Evolutionary conservation across 306 rosid species (phyloP).

Genomic region (Calophaca sinica): DNA sequence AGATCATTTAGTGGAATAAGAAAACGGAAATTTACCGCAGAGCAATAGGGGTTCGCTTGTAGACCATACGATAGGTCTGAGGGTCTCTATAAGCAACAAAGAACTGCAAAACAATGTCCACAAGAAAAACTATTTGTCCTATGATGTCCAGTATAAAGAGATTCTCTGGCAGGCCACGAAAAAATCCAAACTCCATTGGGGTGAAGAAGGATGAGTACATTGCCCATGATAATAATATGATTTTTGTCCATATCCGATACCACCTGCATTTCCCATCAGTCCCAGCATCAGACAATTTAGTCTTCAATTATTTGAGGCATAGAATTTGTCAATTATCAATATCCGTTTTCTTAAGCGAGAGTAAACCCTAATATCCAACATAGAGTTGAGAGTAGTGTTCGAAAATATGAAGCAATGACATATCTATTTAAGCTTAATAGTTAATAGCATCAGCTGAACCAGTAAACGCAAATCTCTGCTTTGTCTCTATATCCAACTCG

Average conservation of each 20-base stretch:
- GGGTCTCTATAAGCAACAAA: slow-evolving; percentile 80
- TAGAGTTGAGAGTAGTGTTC: no score
- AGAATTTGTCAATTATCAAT: no score
- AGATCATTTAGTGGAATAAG: not conserved
- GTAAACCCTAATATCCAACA: no score
- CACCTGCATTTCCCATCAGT: slow-evolving; percentile 63
- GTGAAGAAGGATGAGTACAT: slow-evolving; percentile 97
- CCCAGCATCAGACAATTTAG: slow-evolving; percentile 29
- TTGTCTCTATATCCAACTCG: no score
- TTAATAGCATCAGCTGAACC: no score
- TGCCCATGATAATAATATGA: slow-evolving; percentile 90
- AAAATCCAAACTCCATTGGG: slow-evolving; percentile 94
- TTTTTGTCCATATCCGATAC: slow-evolving; percentile 75
- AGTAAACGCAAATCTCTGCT: no score
- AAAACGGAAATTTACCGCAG: slow-evolving; percentile 56
- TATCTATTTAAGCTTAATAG: no score
- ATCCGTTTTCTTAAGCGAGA: no score
- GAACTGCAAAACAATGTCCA: slow-evolving; percentile 81
- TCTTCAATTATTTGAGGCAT: not conserved
- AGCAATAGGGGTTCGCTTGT: slow-evolving; percentile 75
- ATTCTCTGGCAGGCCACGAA: slow-evolving; percentile 75
- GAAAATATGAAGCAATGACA: no score
- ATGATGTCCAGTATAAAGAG: slow-evolving; percentile 78
- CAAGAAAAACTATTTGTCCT: slow-evolving; percentile 82
- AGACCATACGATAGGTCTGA: slow-evolving; percentile 81